A percentile compares a stretch with the other conserved stretches of the same genome.
Conservation (phyloP, 371 early-diverging fungal genomes). For the Mortierella sp. region DNA sequence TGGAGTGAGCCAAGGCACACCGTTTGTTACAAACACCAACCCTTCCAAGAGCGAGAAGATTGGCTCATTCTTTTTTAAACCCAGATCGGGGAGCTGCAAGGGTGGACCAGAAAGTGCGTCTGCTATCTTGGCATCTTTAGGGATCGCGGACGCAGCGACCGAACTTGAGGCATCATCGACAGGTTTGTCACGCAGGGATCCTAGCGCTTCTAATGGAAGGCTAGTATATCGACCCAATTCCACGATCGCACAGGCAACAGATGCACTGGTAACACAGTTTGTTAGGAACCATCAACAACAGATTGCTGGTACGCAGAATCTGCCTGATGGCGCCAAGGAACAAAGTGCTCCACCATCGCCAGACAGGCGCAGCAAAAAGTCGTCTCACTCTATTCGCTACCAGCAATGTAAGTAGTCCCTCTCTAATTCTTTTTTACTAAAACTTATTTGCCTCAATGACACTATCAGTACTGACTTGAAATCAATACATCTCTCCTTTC, state of each 20-base stretch:
- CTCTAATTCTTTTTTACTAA: background rate
- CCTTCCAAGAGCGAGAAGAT: conserved; percentile 1
- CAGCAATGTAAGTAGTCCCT: background rate
- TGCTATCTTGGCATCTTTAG: conserved; percentile 22
- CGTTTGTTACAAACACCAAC: background rate
- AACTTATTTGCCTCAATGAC: background rate
- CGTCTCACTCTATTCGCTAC: conserved; percentile 9
- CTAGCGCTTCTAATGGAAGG: background rate
- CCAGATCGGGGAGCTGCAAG: background rate
- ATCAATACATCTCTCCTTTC: too few relatives aligned
- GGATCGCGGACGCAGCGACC: conserved; percentile 21
- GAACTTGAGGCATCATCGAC: background rate
- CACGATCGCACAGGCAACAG: conserved; percentile 32
- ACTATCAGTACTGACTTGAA: background rate
- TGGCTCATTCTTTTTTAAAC: conserved; percentile 10
- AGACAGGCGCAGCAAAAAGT: conserved; percentile 36
- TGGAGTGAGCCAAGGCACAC: conserved; percentile 8
- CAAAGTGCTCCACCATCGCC: conserved; percentile 28
- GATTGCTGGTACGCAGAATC: background rate
- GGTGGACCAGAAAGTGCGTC: conserved; percentile 14
- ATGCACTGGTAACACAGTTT: conserved; percentile 40
- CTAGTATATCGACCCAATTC: conserved; percentile 36
- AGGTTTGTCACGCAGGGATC: background rate
- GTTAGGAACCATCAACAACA: conserved; percentile 32
- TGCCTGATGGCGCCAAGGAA: background rate